Evolutionary conservation across 1,139 yeast species (phyloP).

Genomic region (Nakaseomyces kungkrabaensis): DNA sequence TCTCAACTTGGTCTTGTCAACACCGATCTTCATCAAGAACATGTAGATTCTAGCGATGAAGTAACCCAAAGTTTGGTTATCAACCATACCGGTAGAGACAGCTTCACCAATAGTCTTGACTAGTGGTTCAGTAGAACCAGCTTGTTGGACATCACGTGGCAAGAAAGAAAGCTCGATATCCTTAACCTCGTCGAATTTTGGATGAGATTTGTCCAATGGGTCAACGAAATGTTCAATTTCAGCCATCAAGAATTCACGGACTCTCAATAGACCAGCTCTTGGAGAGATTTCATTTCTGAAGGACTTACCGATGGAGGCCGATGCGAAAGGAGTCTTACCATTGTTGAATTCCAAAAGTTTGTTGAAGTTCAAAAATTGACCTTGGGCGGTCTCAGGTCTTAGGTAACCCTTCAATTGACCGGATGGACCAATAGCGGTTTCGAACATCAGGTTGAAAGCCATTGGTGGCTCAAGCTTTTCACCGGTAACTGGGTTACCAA

Average conservation of each 20-base stretch:
- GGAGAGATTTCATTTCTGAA: conserved; percentile 99
- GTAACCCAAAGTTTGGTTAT: conserved; percentile 94
- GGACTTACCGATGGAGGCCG: conserved; percentile 96
- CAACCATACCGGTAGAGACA: conserved; percentile 77
- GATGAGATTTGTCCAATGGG: conserved; percentile 76
- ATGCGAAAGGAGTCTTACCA: conserved; percentile 96
- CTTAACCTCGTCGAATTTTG: conserved; percentile 65
- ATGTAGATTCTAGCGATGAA: conserved; percentile 86
- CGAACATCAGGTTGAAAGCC: conserved; percentile 97
- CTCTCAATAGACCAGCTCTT: conserved; percentile 93
- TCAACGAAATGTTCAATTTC: conserved; percentile 98
- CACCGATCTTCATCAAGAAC: conserved; percentile 84
- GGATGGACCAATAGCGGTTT: conserved; percentile 97
- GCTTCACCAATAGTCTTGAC: conserved; percentile 81
- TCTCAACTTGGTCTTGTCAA: conserved; percentile 71
- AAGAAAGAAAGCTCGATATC: conserved; percentile 66
- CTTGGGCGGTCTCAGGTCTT: conserved; percentile 99
- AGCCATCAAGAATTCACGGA: conserved; percentile 98
- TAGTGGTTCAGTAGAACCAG: conserved; percentile 63
- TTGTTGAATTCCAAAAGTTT: conserved; percentile 92
- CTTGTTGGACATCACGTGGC: conserved; percentile 78
- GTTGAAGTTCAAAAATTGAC: conserved; percentile 92
- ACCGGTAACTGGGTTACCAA: conserved; percentile 85
- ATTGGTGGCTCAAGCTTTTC: conserved; percentile 80
- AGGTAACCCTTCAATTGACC: conserved; percentile 91